Base-by-base conservation (phyloP, 768 basidiomycete species). In the Suillus plorans region DNA sequence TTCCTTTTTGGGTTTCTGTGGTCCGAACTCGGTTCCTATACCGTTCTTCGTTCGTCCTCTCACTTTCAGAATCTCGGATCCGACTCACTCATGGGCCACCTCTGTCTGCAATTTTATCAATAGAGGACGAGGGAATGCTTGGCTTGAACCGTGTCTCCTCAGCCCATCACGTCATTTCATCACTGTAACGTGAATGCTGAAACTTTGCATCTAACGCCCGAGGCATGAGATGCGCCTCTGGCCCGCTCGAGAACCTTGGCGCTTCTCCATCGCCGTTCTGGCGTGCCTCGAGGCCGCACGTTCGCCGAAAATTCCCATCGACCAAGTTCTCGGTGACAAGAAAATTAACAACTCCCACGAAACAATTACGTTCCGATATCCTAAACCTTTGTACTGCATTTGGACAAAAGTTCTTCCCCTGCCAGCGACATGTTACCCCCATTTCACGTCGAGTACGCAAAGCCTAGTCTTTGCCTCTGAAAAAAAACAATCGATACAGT, bases 1-100 rank as follows among this genome's bases (percentile, higher is more conserved):
- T 59, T 1, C 72, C 59, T 2, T 22, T 58, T 71, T 34, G 36
- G 69, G 70, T 2, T 31, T 5, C 9, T 37, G 55, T 72, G 36
- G 53, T 65, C 53, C 52, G 52, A 53, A 53, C 28, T 53, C 31
- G 28, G 52, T 31, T 3, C 28, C 50, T 49, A 14, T 31, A 31
- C 4, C 31, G 31, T 31, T 31, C 31, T 31, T 31, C 31, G 31
- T 31, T 31, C 31, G 31, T 31, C 31, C 31, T 31, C 31, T 31
- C 31, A 31, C 49, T 50, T 50, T 25, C 49, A 22, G 6, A 14
- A 31, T 31, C 31, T 31, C 31, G 31, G 31, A 31, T 31, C 31
- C 31, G 31, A 31, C 31, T 31, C 4, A 31, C 5, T 6, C 5
- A 31, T 31, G 31, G 31, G 31, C 47, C 5, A 47, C n/a, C 45